Percentiles rank a stretch among this genome's conserved stretches.
phyloP scores from a whole-genome alignment of 805 yeast genomes.

The Jamesozyma jinghongensis region DNA sequence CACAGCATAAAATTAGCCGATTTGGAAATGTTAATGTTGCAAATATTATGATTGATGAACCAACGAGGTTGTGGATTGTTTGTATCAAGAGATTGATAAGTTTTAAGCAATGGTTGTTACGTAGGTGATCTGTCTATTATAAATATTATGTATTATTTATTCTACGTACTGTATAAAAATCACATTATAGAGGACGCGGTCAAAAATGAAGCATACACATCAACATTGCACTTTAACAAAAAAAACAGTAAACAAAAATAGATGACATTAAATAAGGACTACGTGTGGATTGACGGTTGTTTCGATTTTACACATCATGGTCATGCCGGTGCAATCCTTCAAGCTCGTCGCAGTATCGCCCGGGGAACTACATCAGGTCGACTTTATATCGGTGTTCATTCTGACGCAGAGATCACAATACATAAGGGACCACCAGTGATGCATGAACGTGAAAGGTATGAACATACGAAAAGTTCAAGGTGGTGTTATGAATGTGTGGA shows the following conservation, averaged over 20 bases:
- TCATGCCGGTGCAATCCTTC: conserved; percentile 94
- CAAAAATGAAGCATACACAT: no score
- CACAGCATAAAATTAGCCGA: conserved; percentile 45
- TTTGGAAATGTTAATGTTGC: conserved; percentile 36
- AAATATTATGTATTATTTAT: no score
- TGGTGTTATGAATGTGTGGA: conserved; percentile 72
- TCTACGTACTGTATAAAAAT: no score
- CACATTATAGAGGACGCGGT: no score
- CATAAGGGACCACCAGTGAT: conserved; percentile 96
- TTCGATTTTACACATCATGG: conserved; percentile 98
- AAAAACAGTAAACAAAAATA: conserved; percentile 1
- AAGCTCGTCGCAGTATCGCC: conserved; percentile 73
- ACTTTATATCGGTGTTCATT: conserved; percentile 61
- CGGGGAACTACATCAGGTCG: conserved; percentile 30
- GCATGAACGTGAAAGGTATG: conserved; percentile 66
- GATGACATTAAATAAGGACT: conserved; percentile 12
- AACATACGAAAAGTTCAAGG: conserved; percentile 83
- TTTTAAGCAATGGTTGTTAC: conserved; percentile 25
- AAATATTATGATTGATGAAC: conserved; percentile 72
- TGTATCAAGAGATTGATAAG: conserved; percentile 67
- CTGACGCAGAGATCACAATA: conserved; percentile 71
- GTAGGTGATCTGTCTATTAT: no score
- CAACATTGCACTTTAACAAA: neutral
- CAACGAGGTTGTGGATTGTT: conserved; percentile 67
- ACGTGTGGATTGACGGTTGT: conserved; percentile 96